Base-by-base conservation (phyloP, 108 stramenopile species). In the Bacterosira constricta region DNA sequence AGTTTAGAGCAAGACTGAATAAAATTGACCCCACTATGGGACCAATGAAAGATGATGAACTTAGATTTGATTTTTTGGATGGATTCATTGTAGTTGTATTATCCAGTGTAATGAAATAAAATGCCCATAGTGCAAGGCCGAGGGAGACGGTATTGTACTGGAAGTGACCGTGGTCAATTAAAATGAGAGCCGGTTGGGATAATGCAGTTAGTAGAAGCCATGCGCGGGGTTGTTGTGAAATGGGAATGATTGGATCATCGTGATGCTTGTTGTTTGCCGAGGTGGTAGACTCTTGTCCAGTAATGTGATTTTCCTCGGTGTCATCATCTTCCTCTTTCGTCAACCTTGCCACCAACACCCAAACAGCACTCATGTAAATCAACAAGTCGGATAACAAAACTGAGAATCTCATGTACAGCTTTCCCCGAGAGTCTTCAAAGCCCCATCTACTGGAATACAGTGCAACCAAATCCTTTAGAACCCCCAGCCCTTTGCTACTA, bases 161-260 rank as follows among this genome's bases (percentile, higher is more conserved):
- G 79, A 98, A 98, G 75, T 98, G 97, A 23, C 97, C 97, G 71
- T 98, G 96, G 77, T 98, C 97, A 46, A 98, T 89, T 46, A 98
- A 59, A 17, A 97, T 39, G 12, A 96, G 73, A 6, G 93, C 89
- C 0, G 97, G 97, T 62, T 89, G 82, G 23, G 73, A 51, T 42
- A 96, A 63, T 9, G 85, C 85, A 44, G 85, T 58, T 17, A 44
- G 39, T 23, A 77, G 53, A 36, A 71, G 45, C 44, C 46, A 58
- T 35, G 15, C 37, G 0, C 36, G 54, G 21, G 13, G 37, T 23
- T 64, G 63, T 31, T 59, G 36, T 20, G 37, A 39, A 42, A 41
- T 39, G 18, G 64, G 38, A 20, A 37, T 32, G 34, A 32, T 37
- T 32, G 0, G 5, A 20, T 29, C 30, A 11, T 46, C 46, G 31